phyloP scores from a whole-genome alignment of 352 stramenopile species.

The Detonula confervacea region DNA sequence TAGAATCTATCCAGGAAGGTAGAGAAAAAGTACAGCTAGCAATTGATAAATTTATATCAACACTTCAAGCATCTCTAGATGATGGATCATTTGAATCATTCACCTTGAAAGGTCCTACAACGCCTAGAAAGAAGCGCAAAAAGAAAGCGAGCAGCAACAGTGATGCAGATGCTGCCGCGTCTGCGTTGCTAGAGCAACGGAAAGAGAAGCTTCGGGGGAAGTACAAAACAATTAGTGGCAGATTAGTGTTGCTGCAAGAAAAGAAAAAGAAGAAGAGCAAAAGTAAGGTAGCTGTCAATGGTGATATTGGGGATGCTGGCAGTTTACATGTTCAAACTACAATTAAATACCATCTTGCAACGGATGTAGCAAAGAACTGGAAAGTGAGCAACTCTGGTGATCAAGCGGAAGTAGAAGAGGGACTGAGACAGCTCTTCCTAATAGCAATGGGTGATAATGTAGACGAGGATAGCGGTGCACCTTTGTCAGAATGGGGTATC shows the following conservation, averaged over 20 bases:
- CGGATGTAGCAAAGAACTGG: conserved; percentile 78
- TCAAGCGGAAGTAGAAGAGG: conserved; percentile 38
- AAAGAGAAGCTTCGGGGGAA: conserved; percentile 47
- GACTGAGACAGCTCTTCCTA: conserved; percentile 44
- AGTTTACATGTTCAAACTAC: conserved; percentile 69
- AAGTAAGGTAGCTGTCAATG: background rate
- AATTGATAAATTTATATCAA: conserved; percentile 47
- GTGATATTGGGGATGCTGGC: background rate
- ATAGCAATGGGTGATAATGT: conserved; percentile 19
- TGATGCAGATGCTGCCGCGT: conserved; percentile 3
- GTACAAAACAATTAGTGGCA: conserved; percentile 48
- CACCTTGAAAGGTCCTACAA: conserved; percentile 30
- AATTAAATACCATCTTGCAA: conserved; percentile 81
- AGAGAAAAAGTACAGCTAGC: too few species aligned
- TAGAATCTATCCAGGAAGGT: too few species aligned
- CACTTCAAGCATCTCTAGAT: conserved; percentile 33
- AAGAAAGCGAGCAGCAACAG: conserved; percentile 4
- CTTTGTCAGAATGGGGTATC: conserved; percentile 53
- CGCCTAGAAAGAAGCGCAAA: conserved; percentile 27
- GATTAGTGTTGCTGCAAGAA: conserved; percentile 46
- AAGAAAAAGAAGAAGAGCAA: conserved; percentile 26
- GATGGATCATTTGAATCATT: conserved; percentile 56
- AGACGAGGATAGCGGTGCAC: conserved; percentile 3
- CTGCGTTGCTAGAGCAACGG: conserved; percentile 9
- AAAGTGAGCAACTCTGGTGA: conserved; percentile 17